phyloP scores from a whole-genome alignment of 192 early-diverging fungal species.

The Coemansia brasiliensis region DNA sequence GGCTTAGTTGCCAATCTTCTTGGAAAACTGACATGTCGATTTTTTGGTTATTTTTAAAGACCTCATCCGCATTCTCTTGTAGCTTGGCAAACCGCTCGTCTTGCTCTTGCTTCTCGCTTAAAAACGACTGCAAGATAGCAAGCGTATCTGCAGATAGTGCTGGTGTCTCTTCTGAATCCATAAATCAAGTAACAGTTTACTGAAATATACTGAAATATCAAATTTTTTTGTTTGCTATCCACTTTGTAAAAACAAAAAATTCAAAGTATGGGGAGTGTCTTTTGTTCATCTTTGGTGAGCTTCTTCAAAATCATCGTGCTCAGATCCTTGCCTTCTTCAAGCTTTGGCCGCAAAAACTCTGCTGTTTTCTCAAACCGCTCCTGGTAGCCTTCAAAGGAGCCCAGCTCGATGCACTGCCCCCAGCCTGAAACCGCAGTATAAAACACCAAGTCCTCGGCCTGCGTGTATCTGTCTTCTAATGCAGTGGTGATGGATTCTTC shows the following conservation, averaged over 20 bases:
- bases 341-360: slow-evolving; percentile 73
- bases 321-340: slow-evolving; percentile 59
- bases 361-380: slow-evolving; percentile 81
- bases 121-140: slow-evolving; percentile 62
- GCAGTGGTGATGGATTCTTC: slow-evolving; percentile 86
- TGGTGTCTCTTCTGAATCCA: slow-evolving; percentile 29
- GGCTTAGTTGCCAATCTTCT: slow-evolving; percentile 78
- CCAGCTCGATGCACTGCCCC: slow-evolving; percentile 86
- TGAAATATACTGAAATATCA: no score
- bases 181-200: neutral
- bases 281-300: slow-evolving; percentile 25
- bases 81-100: slow-evolving; percentile 66
- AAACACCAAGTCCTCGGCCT: slow-evolving; percentile 83
- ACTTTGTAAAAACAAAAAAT: neutral
- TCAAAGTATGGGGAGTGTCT: neutral
- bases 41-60: slow-evolving; percentile 41
- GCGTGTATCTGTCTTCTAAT: slow-evolving; percentile 68
- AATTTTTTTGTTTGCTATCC: neutral
- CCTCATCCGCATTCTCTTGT: slow-evolving; percentile 53
- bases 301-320: slow-evolving; percentile 58
- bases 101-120: slow-evolving; percentile 64
- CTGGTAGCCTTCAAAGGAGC: slow-evolving; percentile 80
- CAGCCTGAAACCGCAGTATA: slow-evolving; percentile 89
- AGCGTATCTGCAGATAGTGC: slow-evolving; percentile 57
- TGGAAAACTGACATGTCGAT: slow-evolving; percentile 66